These are phyloP conservation scores for Malus sieversii DNA, from an alignment of 306 rosid genomes.

Conservation along the genomic window DNA sequence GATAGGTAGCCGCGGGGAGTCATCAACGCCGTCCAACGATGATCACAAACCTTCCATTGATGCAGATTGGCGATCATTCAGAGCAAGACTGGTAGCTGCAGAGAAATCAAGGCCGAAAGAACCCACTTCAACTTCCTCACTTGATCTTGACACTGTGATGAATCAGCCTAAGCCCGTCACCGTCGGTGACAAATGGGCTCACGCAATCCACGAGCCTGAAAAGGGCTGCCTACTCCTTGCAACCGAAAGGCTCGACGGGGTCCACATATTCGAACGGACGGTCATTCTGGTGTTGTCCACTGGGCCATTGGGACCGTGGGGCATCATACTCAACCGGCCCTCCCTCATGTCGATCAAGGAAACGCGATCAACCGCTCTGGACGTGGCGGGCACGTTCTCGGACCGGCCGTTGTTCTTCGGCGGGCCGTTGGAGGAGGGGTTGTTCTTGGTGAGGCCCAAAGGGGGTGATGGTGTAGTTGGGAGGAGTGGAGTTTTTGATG, in stretches of 20 bases:
- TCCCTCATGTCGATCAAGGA: constrained; percentile 87
- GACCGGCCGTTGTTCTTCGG: constrained; percentile 77
- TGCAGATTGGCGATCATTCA: constrained; percentile 75
- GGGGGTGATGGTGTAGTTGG: constrained; percentile 30
- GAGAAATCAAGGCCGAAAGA: constrained; percentile 27
- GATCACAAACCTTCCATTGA: constrained; percentile 18
- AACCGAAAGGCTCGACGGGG: constrained; percentile 74
- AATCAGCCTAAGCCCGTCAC: constrained; percentile 35
- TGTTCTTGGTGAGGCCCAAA: constrained; percentile 63
- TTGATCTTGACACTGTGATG: constrained; percentile 39
- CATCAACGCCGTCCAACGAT: constrained; percentile 41
- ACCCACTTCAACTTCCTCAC: constrained; percentile 15
- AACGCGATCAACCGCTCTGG: constrained; percentile 59
- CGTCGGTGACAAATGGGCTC: constrained; percentile 85
- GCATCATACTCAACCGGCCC: constrained; percentile 70
- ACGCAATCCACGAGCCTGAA: constrained; percentile 71
- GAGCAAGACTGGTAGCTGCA: constrained; percentile 75
- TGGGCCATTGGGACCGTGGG: constrained; percentile 69
- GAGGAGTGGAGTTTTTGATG: constrained; percentile 67
- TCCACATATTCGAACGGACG: constrained; percentile 72
- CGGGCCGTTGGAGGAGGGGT: constrained; percentile 70
- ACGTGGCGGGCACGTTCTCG: constrained; percentile 50
- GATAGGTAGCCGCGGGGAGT: constrained; percentile 38
- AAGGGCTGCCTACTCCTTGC: constrained; percentile 84
- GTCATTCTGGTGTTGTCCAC: constrained; percentile 62